Conservation (phyloP, 2,329 filamentous ascomycete species). For the Acephala macrosclerotiorum region DNA sequence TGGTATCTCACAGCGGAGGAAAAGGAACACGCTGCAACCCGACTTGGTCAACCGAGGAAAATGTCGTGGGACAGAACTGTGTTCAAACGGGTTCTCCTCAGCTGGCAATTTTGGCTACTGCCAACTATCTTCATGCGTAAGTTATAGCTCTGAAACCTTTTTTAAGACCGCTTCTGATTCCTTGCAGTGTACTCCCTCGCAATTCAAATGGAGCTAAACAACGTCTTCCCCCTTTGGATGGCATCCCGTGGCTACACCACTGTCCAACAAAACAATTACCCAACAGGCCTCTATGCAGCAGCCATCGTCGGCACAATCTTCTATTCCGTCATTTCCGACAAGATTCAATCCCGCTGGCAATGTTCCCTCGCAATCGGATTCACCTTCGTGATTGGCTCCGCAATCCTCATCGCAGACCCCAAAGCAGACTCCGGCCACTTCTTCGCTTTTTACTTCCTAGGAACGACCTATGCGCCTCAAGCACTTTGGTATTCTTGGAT, state of each 20-base stretch:
- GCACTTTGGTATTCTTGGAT: slow-evolving; percentile 57
- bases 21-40: slow-evolving; percentile 47
- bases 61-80: slow-evolving; percentile 13
- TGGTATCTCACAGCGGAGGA: slow-evolving; percentile 49
- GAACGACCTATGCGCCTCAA: slow-evolving; percentile 54
- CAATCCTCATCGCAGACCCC: slow-evolving; percentile 47
- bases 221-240: slow-evolving; percentile 49
- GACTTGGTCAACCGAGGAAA: slow-evolving; percentile 45
- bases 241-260: slow-evolving; percentile 50
- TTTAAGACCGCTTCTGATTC: slow-evolving; percentile 5
- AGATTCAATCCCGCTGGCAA: slow-evolving; percentile 52
- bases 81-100: slow-evolving; percentile 39
- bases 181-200: slow-evolving; percentile 51
- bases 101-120: slow-evolving; percentile 55
- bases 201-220: slow-evolving; percentile 52
- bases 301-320: slow-evolving; percentile 49
- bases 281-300: slow-evolving; percentile 50
- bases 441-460: slow-evolving; percentile 51
- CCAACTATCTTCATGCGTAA: slow-evolving; percentile 54
- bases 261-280: slow-evolving; percentile 54
- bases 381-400: slow-evolving; percentile 51
- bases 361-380: slow-evolving; percentile 51
- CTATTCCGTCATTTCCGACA: slow-evolving; percentile 46
- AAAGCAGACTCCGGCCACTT: slow-evolving; percentile 48
- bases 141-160: background rate